Evolutionary conservation across 129 eudicot genomes (phyloP), one percentile per base, ranked within the genome.

Genomic region (Gnaphalium uliginosum): DNA sequence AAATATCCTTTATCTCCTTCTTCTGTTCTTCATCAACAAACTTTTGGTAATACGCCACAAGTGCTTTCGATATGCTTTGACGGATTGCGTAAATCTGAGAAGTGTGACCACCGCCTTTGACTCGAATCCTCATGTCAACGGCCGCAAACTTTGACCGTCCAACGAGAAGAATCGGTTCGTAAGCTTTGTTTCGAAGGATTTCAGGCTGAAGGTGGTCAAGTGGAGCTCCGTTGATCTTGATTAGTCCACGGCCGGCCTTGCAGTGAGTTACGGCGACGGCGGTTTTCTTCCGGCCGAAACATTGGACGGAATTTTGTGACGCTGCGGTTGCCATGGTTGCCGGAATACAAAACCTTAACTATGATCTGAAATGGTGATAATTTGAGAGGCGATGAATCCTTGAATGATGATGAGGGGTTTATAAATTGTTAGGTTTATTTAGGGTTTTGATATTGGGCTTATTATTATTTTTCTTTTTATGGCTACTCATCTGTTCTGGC

Each of bases 221-320:
- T 7, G 96, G 96, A 4, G 76, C 82, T 3, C 96, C 96, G 64
- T 89, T 89, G 84, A 89, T 85, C 75, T 89, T 89, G 74, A 89
- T 87, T 18, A 89, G 71, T 0, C 96, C 96, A 19, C 85, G 86
- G 59, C 96, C 96, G 48, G 85, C 83, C 76, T 89, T 89, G 92
- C 96, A 89, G 92, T 89, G 89, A 2, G 92, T 87, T 2, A 89
- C 96, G 17, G 96, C 96, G 0, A 89, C 96, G 60, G 96, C 96
- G 5, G 92, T 87, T 70, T 89, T 89, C 92, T 89, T 89, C 8
- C 96, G 82, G 67, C 96, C 96, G 80, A 89, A 89, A 72, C 96
- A 89, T 59, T 89, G 96, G 8, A 89, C 96, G 73, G 91, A 84
- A 18, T 86, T 86, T 0, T 78, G 60, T 18, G 83, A 75, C 1